Evolutionary conservation across 2,329 filamentous ascomycete genomes (phyloP).

Genomic region (Xylaria digitata): DNA sequence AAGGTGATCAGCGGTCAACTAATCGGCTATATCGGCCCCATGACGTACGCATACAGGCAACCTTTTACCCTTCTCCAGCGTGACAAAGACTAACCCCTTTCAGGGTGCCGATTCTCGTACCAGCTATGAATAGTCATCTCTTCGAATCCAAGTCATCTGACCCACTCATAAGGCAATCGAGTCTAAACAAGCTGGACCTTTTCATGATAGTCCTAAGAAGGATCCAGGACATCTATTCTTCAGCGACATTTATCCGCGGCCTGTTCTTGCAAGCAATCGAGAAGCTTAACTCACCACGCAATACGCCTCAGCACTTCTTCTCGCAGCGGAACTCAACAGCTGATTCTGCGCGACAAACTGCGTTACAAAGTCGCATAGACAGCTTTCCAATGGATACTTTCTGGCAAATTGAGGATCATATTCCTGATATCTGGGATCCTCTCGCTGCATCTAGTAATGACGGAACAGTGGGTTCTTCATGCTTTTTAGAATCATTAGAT

Average conservation of each 20-base stretch:
- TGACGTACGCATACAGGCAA: slow-evolving; percentile 24
- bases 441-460: slow-evolving; percentile 6
- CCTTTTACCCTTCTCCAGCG: not conserved
- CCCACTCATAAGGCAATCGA: slow-evolving; percentile 35
- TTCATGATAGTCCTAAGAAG: slow-evolving; percentile 34
- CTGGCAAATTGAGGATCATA: slow-evolving; percentile 28
- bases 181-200: slow-evolving; percentile 33
- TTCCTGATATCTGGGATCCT: slow-evolving; percentile 28
- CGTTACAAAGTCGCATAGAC: slow-evolving; percentile 12
- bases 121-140: slow-evolving; percentile 35
- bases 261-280: slow-evolving; percentile 34
- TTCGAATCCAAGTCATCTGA: slow-evolving; percentile 32
- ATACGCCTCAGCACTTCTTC: slow-evolving; percentile 21
- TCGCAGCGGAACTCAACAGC: not conserved
- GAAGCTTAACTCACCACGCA: slow-evolving; percentile 29
- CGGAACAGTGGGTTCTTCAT: slow-evolving; percentile 7
- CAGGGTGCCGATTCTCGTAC: slow-evolving; percentile 32
- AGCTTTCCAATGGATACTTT: slow-evolving; percentile 20
- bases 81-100: not conserved
- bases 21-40: slow-evolving; percentile 31
- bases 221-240: slow-evolving; percentile 32
- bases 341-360: not conserved
- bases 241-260: slow-evolving; percentile 33
- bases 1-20: slow-evolving; percentile 31
- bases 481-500: not conserved